Evolutionary conservation across 2,329 filamentous ascomycete genomes (phyloP).

Genomic region (Mycosphaerelloides madeirae): DNA sequence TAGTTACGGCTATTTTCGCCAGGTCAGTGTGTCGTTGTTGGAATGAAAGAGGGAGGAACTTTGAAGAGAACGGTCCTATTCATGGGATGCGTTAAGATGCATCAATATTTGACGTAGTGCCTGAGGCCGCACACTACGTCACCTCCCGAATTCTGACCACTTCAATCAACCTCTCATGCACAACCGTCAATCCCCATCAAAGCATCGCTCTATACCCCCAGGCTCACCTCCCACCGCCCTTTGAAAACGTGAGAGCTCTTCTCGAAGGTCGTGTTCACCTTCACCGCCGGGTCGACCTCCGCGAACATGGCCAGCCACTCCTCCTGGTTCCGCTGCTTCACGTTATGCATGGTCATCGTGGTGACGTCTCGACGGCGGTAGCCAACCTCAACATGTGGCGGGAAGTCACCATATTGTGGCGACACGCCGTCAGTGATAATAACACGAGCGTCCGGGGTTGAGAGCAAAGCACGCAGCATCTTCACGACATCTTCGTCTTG

Average conservation of each 20-base stretch:
- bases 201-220: background rate
- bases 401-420: background rate
- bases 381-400: conserved; percentile 1
- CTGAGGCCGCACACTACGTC: no score
- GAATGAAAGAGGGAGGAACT: no score
- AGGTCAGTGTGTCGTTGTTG: no score
- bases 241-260: conserved; percentile 3
- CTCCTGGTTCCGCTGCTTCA: background rate
- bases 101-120: no score
- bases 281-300: background rate
- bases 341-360: conserved; percentile 8
- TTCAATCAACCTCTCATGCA: no score
- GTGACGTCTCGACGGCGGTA: conserved; percentile 5
- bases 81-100: no score
- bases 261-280: background rate
- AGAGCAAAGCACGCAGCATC: background rate
- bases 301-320: conserved; percentile 3
- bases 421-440: conserved; percentile 3
- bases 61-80: no score
- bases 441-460: background rate
- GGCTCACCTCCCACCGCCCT: conserved; percentile 1
- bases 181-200: no score
- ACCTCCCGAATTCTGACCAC: no score
- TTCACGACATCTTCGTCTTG: background rate
- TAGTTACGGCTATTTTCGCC: no score